Evolutionary conservation across 2,329 filamentous ascomycete species (phyloP), one percentile per base, ranked within the genome.

Genomic region (Hypocreales sp.): DNA sequence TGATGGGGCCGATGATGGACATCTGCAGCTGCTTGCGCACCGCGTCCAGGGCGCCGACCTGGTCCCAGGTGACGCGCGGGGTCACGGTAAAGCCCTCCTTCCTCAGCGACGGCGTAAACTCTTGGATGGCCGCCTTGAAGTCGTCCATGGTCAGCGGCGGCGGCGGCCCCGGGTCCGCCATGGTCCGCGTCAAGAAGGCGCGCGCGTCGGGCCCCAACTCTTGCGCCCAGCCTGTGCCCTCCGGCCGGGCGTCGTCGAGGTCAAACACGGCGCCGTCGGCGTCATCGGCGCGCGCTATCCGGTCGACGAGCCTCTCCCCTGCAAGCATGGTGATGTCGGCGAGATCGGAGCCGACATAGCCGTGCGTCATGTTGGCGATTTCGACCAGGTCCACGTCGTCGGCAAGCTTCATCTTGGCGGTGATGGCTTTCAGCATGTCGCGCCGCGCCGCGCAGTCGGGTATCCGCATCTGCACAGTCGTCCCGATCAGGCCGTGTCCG

Each of bases 41-140:
- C n/a, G 63, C 62, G 24, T 70, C 58, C 10, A 98, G 66, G 6
- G 87, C 87, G 32, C 90, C 90, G 28, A 98, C 84, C 44, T 95
- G 79, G 24, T 73, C 64, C 83, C 90, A 98, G 1, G 83, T 93
- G 5, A 90, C 87, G 46, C 86, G 77, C 7, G 90, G 90, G 24
- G 95, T 83, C 1, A 83, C 90, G 9, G 83, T 84, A 51, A 98
- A 98, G 25, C 90, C 90, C 55, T 98, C 87, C 26, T 84, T 75
- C 49, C 15, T 84, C 72, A 46, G 82, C 68, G 35, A 93, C 70
- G 56, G 56, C 0, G 46, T 48, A 20, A 50, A 55, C 31, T 70
- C 68, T 8, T 79, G 71, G 4, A 94, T 64, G 3, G 84, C 86
- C 2, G 62, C 59, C 15, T 77, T 58, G 50, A 95, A 90, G 36